phyloP scores from a whole-genome alignment of 2,329 filamentous ascomycete genomes.

The Cordyceps fumosorosea region DNA sequence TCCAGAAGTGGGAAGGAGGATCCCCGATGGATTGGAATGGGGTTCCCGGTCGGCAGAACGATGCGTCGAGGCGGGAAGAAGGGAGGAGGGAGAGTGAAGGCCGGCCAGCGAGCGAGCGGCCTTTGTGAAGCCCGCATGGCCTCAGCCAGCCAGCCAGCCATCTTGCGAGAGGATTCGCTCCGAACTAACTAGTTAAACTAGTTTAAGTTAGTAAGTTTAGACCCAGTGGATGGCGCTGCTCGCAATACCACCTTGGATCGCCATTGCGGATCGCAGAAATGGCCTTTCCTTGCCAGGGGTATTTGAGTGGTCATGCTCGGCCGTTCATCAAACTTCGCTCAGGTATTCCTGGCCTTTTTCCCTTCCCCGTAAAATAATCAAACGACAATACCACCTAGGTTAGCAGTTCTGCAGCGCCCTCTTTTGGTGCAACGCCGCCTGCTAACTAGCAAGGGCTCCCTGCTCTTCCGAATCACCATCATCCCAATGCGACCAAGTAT shows the following conservation, averaged over 20 bases:
- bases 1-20: neutral
- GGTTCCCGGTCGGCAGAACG: neutral
- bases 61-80: slow-evolving; percentile 1
- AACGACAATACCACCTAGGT: neutral
- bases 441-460: neutral
- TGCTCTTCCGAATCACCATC: neutral
- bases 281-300: neutral
- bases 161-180: neutral
- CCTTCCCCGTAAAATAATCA: slow-evolving; percentile 6
- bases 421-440: neutral
- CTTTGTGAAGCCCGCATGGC: too few relatives aligned
- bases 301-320: slow-evolving; percentile 1
- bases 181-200: too few relatives aligned
- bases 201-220: too few relatives aligned
- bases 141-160: too few relatives aligned
- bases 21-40: neutral
- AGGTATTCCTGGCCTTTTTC: neutral
- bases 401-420: neutral
- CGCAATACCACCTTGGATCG: slow-evolving; percentile 10
- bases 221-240: neutral
- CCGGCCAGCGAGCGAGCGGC: too few relatives aligned
- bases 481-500: too few relatives aligned
- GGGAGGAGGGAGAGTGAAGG: neutral
- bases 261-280: slow-evolving; percentile 11
- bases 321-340: slow-evolving; percentile 9